Evolutionary conservation across 1,284 basidiomycete genomes (phyloP).

Genomic region (Neotropicomus parvogracilis): DNA sequence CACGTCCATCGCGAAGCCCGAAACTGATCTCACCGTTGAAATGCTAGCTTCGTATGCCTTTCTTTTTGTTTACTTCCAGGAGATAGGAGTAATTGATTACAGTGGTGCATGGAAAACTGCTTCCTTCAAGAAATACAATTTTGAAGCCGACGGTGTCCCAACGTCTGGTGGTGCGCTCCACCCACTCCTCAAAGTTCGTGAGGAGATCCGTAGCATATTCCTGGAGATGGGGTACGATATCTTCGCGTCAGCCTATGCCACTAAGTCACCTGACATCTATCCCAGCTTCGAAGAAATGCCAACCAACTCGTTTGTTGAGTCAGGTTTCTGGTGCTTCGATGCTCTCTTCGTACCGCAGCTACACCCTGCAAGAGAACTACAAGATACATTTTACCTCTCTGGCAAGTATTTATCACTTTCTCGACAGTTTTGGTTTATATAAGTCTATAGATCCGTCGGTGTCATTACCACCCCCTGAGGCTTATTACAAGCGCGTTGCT

Average conservation of each 20-base stretch:
- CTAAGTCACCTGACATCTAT: neutral
- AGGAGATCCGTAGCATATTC: conserved; percentile 98
- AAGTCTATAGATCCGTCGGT: conserved; percentile 70
- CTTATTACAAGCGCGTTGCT: conserved; percentile 89
- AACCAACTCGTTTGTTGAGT: conserved; percentile 96
- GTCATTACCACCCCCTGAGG: conserved; percentile 75
- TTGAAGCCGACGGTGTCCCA: conserved; percentile 91
- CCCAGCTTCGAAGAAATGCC: conserved; percentile 97
- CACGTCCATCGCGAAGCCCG: conserved; percentile 91
- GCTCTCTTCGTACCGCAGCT: conserved; percentile 98
- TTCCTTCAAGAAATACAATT: conserved; percentile 98
- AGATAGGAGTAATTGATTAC: conserved; percentile 8
- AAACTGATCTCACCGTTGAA: conserved; percentile 95
- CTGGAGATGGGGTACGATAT: conserved; percentile 90
- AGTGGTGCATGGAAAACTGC: conserved; percentile 92
- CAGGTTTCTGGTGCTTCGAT: conserved; percentile 99
- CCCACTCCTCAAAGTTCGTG: conserved; percentile 95
- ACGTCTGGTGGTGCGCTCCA: conserved; percentile 91
- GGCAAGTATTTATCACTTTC: conserved; percentile 41
- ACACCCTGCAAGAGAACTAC: conserved; percentile 95
- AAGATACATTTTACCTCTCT: conserved; percentile 99
- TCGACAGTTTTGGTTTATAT: conserved; percentile 2
- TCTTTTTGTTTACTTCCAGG: neutral
- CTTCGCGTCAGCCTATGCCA: neutral
- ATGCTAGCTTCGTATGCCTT: conserved; percentile 82